A percentile compares a stretch with the other conserved stretches of the same genome.
Evolutionary conservation across 2,329 filamentous ascomycete genomes (phyloP).

Genomic region (Domatiomyces catenatus): DNA sequence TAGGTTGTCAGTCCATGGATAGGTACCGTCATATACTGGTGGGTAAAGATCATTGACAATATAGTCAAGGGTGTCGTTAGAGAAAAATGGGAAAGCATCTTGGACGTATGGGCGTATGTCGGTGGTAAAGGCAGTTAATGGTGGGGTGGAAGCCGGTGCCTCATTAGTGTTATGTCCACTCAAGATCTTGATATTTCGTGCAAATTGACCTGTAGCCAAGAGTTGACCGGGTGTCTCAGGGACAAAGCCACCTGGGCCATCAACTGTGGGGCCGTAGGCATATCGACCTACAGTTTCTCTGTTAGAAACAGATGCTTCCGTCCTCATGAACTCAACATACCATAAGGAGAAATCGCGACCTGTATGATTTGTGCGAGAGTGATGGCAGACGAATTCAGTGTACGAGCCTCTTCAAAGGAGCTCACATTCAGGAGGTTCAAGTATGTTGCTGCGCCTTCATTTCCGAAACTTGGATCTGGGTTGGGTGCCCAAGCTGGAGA

Average conservation of each 20-base stretch:
- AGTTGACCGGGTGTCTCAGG: constrained; percentile 33
- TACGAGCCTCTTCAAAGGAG: constrained; percentile 30
- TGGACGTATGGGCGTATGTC: constrained; percentile 15
- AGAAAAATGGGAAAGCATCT: constrained; percentile 16
- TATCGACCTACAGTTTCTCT: not conserved
- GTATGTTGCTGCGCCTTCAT: constrained; percentile 26
- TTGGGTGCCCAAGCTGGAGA: constrained; percentile 27
- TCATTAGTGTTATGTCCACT: constrained; percentile 32
- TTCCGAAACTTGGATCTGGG: constrained; percentile 23
- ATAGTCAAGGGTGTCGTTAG: constrained; percentile 24
- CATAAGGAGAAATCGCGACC: constrained; percentile 24
- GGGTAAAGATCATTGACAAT: constrained; percentile 38
- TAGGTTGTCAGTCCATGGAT: constrained; percentile 32
- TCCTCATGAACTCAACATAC: constrained; percentile 20
- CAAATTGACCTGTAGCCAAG: constrained; percentile 27
- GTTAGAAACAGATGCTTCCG: not conserved
- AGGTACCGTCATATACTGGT: constrained; percentile 32
- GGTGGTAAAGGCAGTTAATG: constrained; percentile 18
- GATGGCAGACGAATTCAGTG: constrained; percentile 25
- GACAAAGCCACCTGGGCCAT: constrained; percentile 31
- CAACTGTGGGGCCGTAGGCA: constrained; percentile 32
- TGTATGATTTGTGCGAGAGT: constrained; percentile 32
- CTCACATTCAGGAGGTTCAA: constrained; percentile 29
- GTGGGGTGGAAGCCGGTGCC: constrained; percentile 27
- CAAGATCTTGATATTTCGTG: constrained; percentile 32